Conservation (phyloP, 1,139 yeast species). For the Saccharomyces hybrid region DNA sequence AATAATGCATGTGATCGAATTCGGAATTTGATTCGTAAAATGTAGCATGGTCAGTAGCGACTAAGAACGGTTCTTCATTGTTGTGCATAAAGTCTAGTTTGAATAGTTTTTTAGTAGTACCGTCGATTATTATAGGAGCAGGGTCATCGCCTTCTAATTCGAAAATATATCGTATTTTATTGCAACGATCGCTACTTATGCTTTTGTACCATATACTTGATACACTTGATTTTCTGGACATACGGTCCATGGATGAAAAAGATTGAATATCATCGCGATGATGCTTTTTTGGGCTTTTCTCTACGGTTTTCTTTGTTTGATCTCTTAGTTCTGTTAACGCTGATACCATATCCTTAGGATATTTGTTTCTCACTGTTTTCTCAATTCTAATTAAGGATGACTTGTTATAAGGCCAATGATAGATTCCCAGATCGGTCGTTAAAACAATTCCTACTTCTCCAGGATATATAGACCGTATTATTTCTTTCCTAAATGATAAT, state of each 20-base stretch:
- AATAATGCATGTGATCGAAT: slow-evolving; percentile 15
- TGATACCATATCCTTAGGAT: slow-evolving; percentile 17
- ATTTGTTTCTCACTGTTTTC: slow-evolving; percentile 16
- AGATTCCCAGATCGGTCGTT: slow-evolving; percentile 19
- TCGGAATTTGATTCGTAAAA: slow-evolving; percentile 19
- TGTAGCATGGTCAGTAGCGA: slow-evolving; percentile 12
- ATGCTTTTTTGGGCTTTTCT: background rate
- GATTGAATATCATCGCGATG: slow-evolving; percentile 6
- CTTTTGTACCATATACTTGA: slow-evolving; percentile 15
- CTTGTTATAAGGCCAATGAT: slow-evolving; percentile 19
- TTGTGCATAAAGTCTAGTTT: slow-evolving; percentile 8
- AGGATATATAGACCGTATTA: slow-evolving; percentile 15
- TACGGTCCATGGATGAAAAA: slow-evolving; percentile 7
- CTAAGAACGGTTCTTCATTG: slow-evolving; percentile 9
- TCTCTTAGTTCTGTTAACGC: slow-evolving; percentile 14
- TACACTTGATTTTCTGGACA: slow-evolving; percentile 16
- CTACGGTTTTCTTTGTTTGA: background rate
- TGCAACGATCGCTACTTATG: background rate
- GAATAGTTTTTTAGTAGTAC: slow-evolving; percentile 16
- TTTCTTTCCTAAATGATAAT: slow-evolving; percentile 18
- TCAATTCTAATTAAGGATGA: slow-evolving; percentile 14
- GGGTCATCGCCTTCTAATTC: slow-evolving; percentile 6
- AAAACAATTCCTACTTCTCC: slow-evolving; percentile 15
- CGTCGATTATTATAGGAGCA: slow-evolving; percentile 18
- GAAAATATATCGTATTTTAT: slow-evolving; percentile 13